Conservation (phyloP, 2,329 filamentous ascomycete species). For the Aspergillus unguis region DNA sequence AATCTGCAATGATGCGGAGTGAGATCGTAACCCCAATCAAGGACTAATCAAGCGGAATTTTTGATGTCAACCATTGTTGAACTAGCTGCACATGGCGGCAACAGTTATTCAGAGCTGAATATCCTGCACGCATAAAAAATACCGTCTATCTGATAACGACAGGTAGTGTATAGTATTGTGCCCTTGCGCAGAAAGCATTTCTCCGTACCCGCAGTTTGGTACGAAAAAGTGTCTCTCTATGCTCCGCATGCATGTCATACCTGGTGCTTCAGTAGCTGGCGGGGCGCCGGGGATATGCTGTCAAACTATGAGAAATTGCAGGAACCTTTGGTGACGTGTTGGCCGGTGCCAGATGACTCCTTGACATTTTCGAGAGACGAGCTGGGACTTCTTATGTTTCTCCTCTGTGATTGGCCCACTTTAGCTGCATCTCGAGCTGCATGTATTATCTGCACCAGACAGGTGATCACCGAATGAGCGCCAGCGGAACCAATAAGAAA, state of each 20-base stretch:
- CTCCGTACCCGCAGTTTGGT: too few relatives aligned
- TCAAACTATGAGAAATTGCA: neutral
- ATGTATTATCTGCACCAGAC: neutral
- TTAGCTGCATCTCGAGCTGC: neutral
- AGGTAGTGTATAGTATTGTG: too few relatives aligned
- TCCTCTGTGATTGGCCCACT: neutral
- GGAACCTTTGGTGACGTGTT: neutral
- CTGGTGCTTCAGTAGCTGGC: too few relatives aligned
- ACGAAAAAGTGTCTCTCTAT: too few relatives aligned
- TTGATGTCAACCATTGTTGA: neutral
- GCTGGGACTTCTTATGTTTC: neutral
- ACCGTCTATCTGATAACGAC: too few relatives aligned
- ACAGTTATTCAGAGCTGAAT: neutral
- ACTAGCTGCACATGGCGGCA: conserved; percentile 3
- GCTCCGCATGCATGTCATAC: too few relatives aligned
- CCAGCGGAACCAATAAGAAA: conserved; percentile 6
- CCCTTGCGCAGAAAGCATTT: too few relatives aligned
- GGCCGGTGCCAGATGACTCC: neutral
- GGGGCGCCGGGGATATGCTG: neutral
- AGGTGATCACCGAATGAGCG: neutral
- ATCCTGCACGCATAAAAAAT: neutral
- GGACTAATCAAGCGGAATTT: neutral
- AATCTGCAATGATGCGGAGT: too few relatives aligned
- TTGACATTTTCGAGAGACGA: neutral
- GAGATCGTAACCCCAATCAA: too few relatives aligned